Base-by-base conservation (phyloP, 148 eudicot genomes). In the Fallopia convolvulus region DNA sequence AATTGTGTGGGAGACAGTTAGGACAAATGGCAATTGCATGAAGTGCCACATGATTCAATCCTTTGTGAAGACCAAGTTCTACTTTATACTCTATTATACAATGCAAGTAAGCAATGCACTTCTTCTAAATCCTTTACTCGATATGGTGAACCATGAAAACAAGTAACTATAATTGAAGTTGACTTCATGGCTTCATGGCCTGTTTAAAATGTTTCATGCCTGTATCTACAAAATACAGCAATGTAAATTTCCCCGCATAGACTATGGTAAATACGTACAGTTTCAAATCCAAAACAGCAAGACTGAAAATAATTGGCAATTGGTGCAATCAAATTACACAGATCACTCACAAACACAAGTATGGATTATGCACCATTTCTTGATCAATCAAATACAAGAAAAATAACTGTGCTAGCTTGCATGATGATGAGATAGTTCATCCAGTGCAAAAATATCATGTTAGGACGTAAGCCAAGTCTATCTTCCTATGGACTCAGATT, bases 281-380 rank as follows among this genome's bases (percentile, higher is more conserved):
- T 58, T 23, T 58, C 66, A 36, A 0, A 33, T 68, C 72, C 72
- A 68, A 33, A 15, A 7, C 46, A 68, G 44, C 72, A 68, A 61
- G 70, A 61, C 61, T 55, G 61, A 55, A 55, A 6, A 20, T 55
- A n/a, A 55, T n/a, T 55, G 61, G 61, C 61, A 55, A 55, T n/a
- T 7, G 23, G 21, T 55, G 61, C 61, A 55, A 55, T 55, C 61
- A 55, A 55, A 6, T 55, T 6, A 55, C 61, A 0, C 61, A 55
- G 23, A 55, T 10, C 10, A n/a, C 61, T n/a, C 26, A 55, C 61
- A 55, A 55, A 55, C 21, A 60, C 8, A 60, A 9, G 21, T 26
- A 61, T 61, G 70, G 70, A 10, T 61, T 3, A 61, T 26, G 70
- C 40, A n/a, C 61, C 13, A 61, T 63, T 10, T 63, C 70, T 63